Evolutionary conservation across 352 stramenopile genomes (phyloP).

Genomic region (Pythium insidiosum): DNA sequence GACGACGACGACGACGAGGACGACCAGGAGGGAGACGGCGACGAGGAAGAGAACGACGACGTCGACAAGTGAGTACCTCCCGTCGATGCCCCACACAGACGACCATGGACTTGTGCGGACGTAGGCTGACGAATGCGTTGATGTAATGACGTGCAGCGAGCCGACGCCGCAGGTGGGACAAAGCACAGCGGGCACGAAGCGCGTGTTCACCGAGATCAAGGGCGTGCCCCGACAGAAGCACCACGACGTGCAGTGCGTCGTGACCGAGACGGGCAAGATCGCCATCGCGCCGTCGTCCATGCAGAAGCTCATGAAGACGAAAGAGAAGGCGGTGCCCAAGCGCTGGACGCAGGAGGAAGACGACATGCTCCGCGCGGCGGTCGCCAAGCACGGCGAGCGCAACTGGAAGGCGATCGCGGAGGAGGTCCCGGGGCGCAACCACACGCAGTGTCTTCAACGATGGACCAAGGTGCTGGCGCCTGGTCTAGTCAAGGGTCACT

Average conservation of each 20-base stretch:
- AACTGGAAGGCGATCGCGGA: conserved; percentile 88
- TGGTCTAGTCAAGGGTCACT: conserved; percentile 94
- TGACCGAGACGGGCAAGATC: conserved; percentile 30
- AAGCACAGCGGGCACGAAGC: conserved; percentile 34
- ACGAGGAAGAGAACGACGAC: conserved; percentile 7
- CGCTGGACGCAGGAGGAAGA: conserved; percentile 78
- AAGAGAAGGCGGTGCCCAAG: conserved; percentile 78
- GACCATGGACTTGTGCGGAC: no score
- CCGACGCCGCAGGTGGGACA: not conserved
- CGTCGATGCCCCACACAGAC: not conserved
- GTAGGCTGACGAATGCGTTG: no score
- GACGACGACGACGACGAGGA: conserved; percentile 13
- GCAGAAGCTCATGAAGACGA: conserved; percentile 74
- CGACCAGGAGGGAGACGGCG: conserved; percentile 12
- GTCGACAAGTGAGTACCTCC: conserved; percentile 10
- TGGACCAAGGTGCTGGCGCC: conserved; percentile 91
- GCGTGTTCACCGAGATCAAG: conserved; percentile 81
- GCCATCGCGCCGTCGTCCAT: conserved; percentile 35
- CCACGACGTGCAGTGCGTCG: conserved; percentile 48
- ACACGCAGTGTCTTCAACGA: conserved; percentile 86
- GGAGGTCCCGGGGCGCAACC: conserved; percentile 76
- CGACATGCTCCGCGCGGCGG: conserved; percentile 64
- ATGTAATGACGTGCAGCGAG: no score
- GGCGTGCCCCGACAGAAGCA: conserved; percentile 76
- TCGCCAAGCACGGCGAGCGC: conserved; percentile 67